Percentiles rank a stretch among this genome's conserved stretches.
These are phyloP conservation scores for Metschnikowia kunwiensis DNA, from an alignment of 805 yeast species.

Conservation along the genomic window DNA sequence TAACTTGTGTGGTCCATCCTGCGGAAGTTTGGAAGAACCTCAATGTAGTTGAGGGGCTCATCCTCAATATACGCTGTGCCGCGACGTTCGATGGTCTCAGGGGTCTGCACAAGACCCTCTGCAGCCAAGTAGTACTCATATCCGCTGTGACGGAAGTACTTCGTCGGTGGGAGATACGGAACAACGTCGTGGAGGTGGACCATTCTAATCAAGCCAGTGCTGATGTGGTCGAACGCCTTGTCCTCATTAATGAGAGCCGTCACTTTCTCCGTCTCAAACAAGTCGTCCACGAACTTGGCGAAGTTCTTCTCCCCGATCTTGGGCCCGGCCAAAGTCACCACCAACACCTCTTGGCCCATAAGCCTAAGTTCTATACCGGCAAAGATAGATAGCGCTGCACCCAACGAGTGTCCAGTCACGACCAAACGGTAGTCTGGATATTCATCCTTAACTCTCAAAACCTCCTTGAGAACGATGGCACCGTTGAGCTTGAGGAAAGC, in stretches of 20 bases:
- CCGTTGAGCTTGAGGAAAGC: slow-evolving; percentile 41
- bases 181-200: slow-evolving; percentile 57
- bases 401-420: slow-evolving; percentile 72
- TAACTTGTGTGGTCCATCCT: slow-evolving; percentile 18
- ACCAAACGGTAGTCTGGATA: slow-evolving; percentile 50
- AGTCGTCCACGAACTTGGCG: slow-evolving; percentile 48
- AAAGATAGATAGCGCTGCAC: slow-evolving; percentile 66
- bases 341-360: slow-evolving; percentile 51
- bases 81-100: slow-evolving; percentile 14
- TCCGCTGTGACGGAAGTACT: slow-evolving; percentile 46
- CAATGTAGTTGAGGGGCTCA: slow-evolving; percentile 10
- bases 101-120: slow-evolving; percentile 17
- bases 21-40: slow-evolving; percentile 15
- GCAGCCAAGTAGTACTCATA: slow-evolving; percentile 38
- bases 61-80: slow-evolving; percentile 16
- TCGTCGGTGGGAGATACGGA: slow-evolving; percentile 56
- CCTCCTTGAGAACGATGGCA: slow-evolving; percentile 32
- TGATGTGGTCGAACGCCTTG: slow-evolving; percentile 18
- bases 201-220: slow-evolving; percentile 44
- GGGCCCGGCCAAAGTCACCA: slow-evolving; percentile 63
- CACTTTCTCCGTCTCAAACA: slow-evolving; percentile 41
- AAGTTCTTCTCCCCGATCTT: slow-evolving; percentile 55
- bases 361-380: slow-evolving; percentile 60
- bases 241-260: slow-evolving; percentile 19
- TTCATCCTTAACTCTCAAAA: slow-evolving; percentile 31